These are phyloP conservation scores for Globisporangium polare DNA, from an alignment of 352 stramenopile genomes.

Conservation along the genomic window DNA sequence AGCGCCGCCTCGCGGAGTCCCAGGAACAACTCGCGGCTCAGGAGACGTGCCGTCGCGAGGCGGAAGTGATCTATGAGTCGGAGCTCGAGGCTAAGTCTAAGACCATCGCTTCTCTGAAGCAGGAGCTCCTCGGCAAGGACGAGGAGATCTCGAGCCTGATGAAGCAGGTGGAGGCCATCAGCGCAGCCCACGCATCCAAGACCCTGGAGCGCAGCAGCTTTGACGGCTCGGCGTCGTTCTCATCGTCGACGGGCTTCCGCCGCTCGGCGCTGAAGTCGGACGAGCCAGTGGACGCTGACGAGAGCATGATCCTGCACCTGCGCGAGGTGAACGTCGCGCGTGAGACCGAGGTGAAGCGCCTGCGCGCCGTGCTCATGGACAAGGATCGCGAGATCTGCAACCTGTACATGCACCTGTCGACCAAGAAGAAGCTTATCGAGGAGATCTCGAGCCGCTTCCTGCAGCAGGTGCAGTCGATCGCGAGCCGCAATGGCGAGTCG, in stretches of 20 bases:
- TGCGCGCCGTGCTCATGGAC: conserved; percentile 50
- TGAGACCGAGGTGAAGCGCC: conserved; percentile 42
- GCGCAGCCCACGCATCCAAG: conserved; percentile 17
- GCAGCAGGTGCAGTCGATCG: conserved; percentile 42
- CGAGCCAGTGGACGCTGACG: conserved; percentile 5
- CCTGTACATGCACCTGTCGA: conserved; percentile 74
- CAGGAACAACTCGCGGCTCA: conserved; percentile 38
- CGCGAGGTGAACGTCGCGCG: conserved; percentile 27
- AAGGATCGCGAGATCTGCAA: conserved; percentile 83
- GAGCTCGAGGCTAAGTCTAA: conserved; percentile 37
- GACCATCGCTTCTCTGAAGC: conserved; percentile 36
- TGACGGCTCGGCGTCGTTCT: conserved; percentile 8
- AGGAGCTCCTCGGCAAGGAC: conserved; percentile 16
- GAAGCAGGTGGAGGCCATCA: conserved; percentile 19
- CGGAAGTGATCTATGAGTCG: conserved; percentile 42
- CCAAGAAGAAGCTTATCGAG: conserved; percentile 75
- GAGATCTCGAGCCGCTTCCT: conserved; percentile 65
- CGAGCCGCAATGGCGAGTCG: conserved; percentile 4
- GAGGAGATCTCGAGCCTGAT: conserved; percentile 13
- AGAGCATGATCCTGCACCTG: conserved; percentile 19
- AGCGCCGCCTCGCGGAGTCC: conserved; percentile 29
- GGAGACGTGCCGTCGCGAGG: conserved; percentile 44
- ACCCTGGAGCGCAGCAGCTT: conserved; percentile 1
- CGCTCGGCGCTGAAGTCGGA: conserved; percentile 4
- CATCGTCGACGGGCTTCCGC: conserved; percentile 6